phyloP scores from a whole-genome alignment of 495 filamentous ascomycete genomes.

The Penicillium pulvis region DNA sequence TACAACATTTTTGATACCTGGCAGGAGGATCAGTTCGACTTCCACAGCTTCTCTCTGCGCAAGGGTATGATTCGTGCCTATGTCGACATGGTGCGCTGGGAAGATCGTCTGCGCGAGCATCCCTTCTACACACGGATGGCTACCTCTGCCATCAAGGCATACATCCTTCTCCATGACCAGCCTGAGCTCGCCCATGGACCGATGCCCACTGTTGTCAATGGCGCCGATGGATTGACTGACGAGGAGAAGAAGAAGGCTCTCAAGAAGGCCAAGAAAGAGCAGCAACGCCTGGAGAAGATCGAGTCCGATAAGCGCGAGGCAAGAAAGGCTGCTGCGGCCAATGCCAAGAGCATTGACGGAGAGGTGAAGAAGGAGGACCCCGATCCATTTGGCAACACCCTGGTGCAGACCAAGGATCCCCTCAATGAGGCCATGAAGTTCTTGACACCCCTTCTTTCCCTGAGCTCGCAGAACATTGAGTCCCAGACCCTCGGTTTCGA shows the following conservation, averaged over 20 bases:
- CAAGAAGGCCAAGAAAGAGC: slow-evolving; percentile 94
- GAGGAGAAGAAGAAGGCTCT: slow-evolving; percentile 87
- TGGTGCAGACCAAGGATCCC: slow-evolving; percentile 78
- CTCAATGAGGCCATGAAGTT: slow-evolving; percentile 88
- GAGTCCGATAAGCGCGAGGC: slow-evolving; percentile 77
- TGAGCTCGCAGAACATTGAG: slow-evolving; percentile 78
- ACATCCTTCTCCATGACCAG: slow-evolving; percentile 77
- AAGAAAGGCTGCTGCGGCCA: slow-evolving; percentile 51
- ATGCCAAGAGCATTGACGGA: slow-evolving; percentile 51
- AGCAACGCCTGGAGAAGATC: slow-evolving; percentile 77
- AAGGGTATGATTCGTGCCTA: slow-evolving; percentile 97
- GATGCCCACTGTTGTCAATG: slow-evolving; percentile 57
- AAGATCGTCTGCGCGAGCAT: slow-evolving; percentile 85
- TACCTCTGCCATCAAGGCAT: slow-evolving; percentile 76
- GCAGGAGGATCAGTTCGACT: slow-evolving; percentile 99
- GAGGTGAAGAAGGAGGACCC: slow-evolving; percentile 77
- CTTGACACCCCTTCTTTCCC: slow-evolving; percentile 74
- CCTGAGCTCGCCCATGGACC: slow-evolving; percentile 62
- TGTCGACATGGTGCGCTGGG: slow-evolving; percentile 94
- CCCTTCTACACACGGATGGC: slow-evolving; percentile 92
- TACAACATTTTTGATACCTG: slow-evolving; percentile 94
- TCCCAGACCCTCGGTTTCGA: slow-evolving; percentile 86
- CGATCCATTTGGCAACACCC: slow-evolving; percentile 78
- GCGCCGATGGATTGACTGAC: slow-evolving; percentile 57
- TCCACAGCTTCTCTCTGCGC: slow-evolving; percentile 92